Conservation (phyloP, 1,284 basidiomycete genomes). For the Cryptococcus sp. region DNA sequence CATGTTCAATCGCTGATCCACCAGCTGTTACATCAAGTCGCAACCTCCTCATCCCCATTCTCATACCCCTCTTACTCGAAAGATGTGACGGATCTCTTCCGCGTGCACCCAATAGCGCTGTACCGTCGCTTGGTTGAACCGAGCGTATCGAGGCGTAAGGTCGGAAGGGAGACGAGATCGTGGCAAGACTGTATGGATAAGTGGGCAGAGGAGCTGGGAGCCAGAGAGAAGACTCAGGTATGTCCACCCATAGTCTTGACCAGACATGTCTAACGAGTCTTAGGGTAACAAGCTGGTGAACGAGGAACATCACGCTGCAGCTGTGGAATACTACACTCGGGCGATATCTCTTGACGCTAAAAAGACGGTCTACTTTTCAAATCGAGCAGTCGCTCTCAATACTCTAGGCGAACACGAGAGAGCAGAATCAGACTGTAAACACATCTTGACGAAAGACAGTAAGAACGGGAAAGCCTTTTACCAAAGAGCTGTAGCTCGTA, state of each 20-base stretch:
- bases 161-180: slow-evolving; percentile 17
- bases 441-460: slow-evolving; percentile 38
- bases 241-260: slow-evolving; percentile 4
- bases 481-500: slow-evolving; percentile 42
- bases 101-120: slow-evolving; percentile 43
- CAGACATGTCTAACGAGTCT: background rate
- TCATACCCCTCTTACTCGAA: slow-evolving; percentile 38
- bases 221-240: slow-evolving; percentile 42
- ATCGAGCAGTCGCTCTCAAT: slow-evolving; percentile 47
- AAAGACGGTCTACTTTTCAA: slow-evolving; percentile 48
- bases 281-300: slow-evolving; percentile 43
- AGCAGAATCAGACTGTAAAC: slow-evolving; percentile 44
- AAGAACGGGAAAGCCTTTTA: slow-evolving; percentile 47
- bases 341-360: slow-evolving; percentile 47
- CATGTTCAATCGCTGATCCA: background rate
- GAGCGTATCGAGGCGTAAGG: slow-evolving; percentile 21
- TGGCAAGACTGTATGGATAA: slow-evolving; percentile 48
- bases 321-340: slow-evolving; percentile 43
- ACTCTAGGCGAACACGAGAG: slow-evolving; percentile 34
- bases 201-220: slow-evolving; percentile 47
- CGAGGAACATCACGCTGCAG: slow-evolving; percentile 29
- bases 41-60: slow-evolving; percentile 43
- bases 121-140: slow-evolving; percentile 44
- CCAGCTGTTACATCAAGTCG: slow-evolving; percentile 42
- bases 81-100: slow-evolving; percentile 38